Evolutionary conservation across 805 yeast genomes (phyloP).

Genomic region (Candida awuae): DNA sequence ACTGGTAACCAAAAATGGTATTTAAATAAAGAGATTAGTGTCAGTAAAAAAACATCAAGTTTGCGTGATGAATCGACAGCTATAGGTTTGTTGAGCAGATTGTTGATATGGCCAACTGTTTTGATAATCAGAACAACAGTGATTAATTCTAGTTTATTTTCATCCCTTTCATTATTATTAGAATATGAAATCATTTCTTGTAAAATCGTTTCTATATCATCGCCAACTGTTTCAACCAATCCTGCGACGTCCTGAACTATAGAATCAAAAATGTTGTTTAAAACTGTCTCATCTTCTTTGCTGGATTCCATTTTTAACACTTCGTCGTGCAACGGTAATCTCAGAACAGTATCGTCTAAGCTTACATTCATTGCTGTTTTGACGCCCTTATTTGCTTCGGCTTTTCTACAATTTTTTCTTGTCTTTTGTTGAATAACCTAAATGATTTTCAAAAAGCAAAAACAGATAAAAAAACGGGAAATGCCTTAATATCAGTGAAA

Average conservation of each 20-base stretch:
- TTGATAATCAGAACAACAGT: conserved; percentile 21
- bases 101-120: conserved; percentile 12
- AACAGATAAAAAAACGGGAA: not conserved
- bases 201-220: not conserved
- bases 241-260: no score
- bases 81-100: conserved; percentile 8
- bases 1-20: conserved; percentile 24
- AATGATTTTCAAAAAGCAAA: no score
- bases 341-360: not conserved
- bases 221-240: no score
- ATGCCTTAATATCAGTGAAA: not conserved
- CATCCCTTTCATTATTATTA: conserved; percentile 6
- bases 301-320: no score
- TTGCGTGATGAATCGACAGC: conserved; percentile 13
- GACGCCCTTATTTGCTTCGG: no score
- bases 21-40: conserved; percentile 18
- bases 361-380: not conserved
- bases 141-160: conserved; percentile 21
- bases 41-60: conserved; percentile 12
- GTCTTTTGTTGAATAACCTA: no score
- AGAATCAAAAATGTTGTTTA: no score
- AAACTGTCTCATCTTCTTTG: no score
- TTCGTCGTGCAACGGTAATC: not conserved
- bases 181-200: not conserved
- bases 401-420: no score